Base-by-base conservation (phyloP, 768 basidiomycete species). In the Megacollybia marginata region DNA sequence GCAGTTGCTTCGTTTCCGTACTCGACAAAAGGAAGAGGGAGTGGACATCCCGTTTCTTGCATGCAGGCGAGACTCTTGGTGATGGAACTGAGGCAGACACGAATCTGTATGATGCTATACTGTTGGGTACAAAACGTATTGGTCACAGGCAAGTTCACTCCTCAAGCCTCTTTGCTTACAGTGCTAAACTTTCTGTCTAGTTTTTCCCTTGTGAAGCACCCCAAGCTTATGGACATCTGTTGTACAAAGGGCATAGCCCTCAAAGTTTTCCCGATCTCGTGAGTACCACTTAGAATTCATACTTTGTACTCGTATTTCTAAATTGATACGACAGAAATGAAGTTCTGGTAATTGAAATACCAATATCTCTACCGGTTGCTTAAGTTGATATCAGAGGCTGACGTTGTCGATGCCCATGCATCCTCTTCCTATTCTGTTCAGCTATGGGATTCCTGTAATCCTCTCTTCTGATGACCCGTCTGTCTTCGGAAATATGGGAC, bases 241-340 rank as follows among this genome's bases (percentile, higher is more conserved):
- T 70, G 76, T 42, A 75, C 86, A 54, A 71, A 69, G 47, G 70
- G 69, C 4, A 84, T 91, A 53, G 74, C 81, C 1, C 59, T 89
- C 16, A 88, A 90, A 65, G 74, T 88, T 19, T 89, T 87, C 59
- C 87, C 88, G 1, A 87, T 90, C 52, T 90, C 86, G 85, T 88
- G 65, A 50, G 83, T 44, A 6, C 23, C 42, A 11, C n/a, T 34
- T 43, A 44, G 51, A 36, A 35, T 18, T 13, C 34, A 40, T 18
- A 2, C 15, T 18, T 13, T 40, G 8, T 18, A 2, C 15, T 40
- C 38, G 32, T 45, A 33, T 45, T 19, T 48, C 19, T 31, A 11
- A 46, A 4, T 45, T 18, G n/a, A 40, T 15, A 40, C 38, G 5
- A 40, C 54, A 87, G 85, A 46, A 88, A 90, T 52, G 85, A 89